Base-by-base conservation (phyloP, 768 basidiomycete species). In the Suillus variegatus region DNA sequence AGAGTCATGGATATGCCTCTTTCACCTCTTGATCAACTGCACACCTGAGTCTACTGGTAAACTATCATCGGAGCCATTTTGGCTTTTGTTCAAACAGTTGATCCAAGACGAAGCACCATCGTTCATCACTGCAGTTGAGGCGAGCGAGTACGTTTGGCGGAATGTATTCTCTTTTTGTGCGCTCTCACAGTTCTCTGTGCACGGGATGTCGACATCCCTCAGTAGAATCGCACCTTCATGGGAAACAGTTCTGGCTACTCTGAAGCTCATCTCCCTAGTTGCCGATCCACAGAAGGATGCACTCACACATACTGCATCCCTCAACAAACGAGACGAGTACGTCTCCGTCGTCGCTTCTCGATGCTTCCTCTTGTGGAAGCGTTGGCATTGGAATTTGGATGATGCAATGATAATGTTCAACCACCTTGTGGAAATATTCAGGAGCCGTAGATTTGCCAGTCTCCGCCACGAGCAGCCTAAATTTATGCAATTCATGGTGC, bases 341-440 rank as follows among this genome's bases (percentile, higher is more conserved):
- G 78, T 94, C 63, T 84, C 85, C 12, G 76, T 89, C 8, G 79
- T 97, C 62, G 82, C 90, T 40, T 82, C 84, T 0, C 85, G 96
- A 16, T 94, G 93, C 74, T 85, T 91, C 63, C 78, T 86, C n/a
- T 76, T 99, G 52, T 87, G 84, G 71, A 81, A 83, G 36, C 80
- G 82, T n/a, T 97, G 95, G 93, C 73, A 80, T 32, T 98, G 96
- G 96, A 71, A 73, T 14, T 80, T 93, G 36, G 78, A 84, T 16
- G 82, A 85, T 20, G 85, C 87, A 2, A 83, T 82, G 13, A 71
- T 71, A 6, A 76, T 94, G 65, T 85, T 97, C 71, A 84, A 83
- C 61, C 81, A 83, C 25, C 81, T 97, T 6, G 84, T 84, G 32
- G 84, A 87, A 36, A 85, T 95, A 12, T 95, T 97, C 77, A 85